Conservation (phyloP, 1,284 basidiomycete genomes). For the Ceratobasidium sp. region DNA sequence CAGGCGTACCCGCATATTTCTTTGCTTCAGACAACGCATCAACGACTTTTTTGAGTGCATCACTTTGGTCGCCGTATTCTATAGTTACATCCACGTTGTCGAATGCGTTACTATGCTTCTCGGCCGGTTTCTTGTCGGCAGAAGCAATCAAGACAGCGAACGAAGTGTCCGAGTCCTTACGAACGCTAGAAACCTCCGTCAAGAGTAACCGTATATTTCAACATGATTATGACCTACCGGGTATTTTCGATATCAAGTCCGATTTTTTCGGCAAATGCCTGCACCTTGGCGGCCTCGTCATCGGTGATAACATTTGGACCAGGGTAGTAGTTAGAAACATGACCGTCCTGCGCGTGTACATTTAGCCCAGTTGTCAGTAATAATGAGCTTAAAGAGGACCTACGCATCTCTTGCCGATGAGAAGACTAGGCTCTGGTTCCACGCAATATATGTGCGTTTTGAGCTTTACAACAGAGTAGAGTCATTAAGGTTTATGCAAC, state of each 20-base stretch:
- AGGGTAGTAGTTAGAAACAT: slow-evolving; percentile 82
- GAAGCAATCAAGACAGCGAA: slow-evolving; percentile 79
- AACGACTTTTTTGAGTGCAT: slow-evolving; percentile 60
- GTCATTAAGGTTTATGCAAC: neutral
- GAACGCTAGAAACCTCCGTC: slow-evolving; percentile 57
- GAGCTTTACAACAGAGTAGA: slow-evolving; percentile 54
- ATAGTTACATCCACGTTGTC: slow-evolving; percentile 61
- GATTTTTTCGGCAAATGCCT: slow-evolving; percentile 72
- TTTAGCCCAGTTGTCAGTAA: slow-evolving; percentile 4
- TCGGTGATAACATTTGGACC: slow-evolving; percentile 68
- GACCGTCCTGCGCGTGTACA: slow-evolving; percentile 55
- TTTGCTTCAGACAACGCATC: slow-evolving; percentile 64
- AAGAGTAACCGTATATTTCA: neutral
- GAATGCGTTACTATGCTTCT: slow-evolving; percentile 18
- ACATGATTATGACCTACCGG: slow-evolving; percentile 56
- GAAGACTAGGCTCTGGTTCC: slow-evolving; percentile 66
- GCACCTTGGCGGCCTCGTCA: slow-evolving; percentile 75
- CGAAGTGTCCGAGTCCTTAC: slow-evolving; percentile 61
- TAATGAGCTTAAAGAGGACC: neutral
- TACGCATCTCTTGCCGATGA: slow-evolving; percentile 73
- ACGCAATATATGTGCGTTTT: slow-evolving; percentile 73
- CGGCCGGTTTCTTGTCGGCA: slow-evolving; percentile 51
- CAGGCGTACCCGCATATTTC: slow-evolving; percentile 45
- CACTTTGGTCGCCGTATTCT: slow-evolving; percentile 69
- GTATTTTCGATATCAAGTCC: slow-evolving; percentile 79